Base-by-base conservation (phyloP, 108 stramenopile species). In the Craspedostauros australis region DNA sequence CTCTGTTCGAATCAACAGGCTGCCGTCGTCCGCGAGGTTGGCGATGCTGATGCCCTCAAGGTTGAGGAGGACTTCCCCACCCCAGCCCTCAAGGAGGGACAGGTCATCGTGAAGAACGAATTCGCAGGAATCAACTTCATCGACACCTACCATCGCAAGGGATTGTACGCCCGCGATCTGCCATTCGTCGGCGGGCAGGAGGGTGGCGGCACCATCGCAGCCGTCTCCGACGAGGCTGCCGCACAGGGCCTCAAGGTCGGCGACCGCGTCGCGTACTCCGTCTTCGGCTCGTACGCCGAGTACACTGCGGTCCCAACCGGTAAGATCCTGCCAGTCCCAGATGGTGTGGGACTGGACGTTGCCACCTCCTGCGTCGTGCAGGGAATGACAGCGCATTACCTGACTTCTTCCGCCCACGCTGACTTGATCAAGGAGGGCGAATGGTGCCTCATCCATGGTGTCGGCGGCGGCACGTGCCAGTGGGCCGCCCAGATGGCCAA, bases 401-500 rank as follows among this genome's bases (percentile, higher is more conserved):
- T 90, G 3, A 72, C 75, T 19, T 56, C 79, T 2, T 77, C 79
- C 49, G 77, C 82, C 12, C 81, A 83, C 16, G 75, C 79, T 3
- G 74, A 77, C 31, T 65, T 90, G 27, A 80, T 79, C 67, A 53
- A 72, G 39, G 48, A 43, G 3, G 88, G 88, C 3, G 84, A 90
- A 51, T 90, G 88, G 88, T 71, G 71, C 16, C 42, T 90, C 22
- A 72, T 90, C 39, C 78, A 90, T 56, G 79, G 81, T 32, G 88
- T 86, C 29, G 92, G 80, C 2, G 77, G 87, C 22, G 92, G 86
- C 20, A 89, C 92, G 9, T 77, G 87, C 50, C 87, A 89, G 59
- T 83, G 85, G 79, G 81, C 87, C 5, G 85, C 83, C 12, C 87
- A 87, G 60, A 86, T 93, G 80, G 83, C 83, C 51, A 79, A 82